Percentiles rank a stretch among this genome's conserved stretches.
Evolutionary conservation across 768 basidiomycete species (phyloP).

Genomic region (Lactifluus pinguis): DNA sequence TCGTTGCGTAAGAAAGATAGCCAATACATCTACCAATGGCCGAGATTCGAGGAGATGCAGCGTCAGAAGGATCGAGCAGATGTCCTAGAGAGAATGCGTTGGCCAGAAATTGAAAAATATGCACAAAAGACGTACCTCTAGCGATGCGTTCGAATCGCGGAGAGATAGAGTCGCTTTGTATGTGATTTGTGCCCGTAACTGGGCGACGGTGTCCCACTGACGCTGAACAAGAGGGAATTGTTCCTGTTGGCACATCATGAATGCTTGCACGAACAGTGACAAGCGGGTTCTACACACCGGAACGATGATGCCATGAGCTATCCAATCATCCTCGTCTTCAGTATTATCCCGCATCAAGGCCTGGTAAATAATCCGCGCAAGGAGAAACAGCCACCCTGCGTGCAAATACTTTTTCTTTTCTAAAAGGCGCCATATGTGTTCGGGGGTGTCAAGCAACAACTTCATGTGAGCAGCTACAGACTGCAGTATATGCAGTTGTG

Average conservation of each 20-base stretch:
- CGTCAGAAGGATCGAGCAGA: constrained; percentile 70
- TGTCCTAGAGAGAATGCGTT: constrained; percentile 37
- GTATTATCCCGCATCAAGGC: constrained; percentile 56
- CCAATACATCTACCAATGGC: constrained; percentile 64
- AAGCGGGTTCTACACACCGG: constrained; percentile 33
- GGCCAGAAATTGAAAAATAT: neutral
- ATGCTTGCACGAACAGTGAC: neutral
- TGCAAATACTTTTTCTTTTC: constrained; percentile 71
- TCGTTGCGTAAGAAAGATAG: constrained; percentile 63
- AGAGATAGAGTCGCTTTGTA: constrained; percentile 82
- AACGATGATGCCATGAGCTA: constrained; percentile 50
- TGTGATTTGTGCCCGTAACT: constrained; percentile 81
- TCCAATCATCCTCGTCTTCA: constrained; percentile 55
- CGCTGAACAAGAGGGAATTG: constrained; percentile 85
- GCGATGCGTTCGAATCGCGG: constrained; percentile 45
- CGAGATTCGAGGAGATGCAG: constrained; percentile 86
- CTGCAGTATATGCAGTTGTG: constrained; percentile 60
- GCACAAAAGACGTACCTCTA: constrained; percentile 35
- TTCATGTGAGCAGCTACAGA: constrained; percentile 82
- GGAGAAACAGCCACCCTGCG: constrained; percentile 81
- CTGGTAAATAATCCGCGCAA: constrained; percentile 78
- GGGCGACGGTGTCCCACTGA: constrained; percentile 87
- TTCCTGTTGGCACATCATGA: constrained; percentile 35
- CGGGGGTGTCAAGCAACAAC: constrained; percentile 84
- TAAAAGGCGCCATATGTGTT: constrained; percentile 83